These are phyloP conservation scores for Cadophora gregata DNA, from an alignment of 2,329 filamentous ascomycete genomes.

Conservation along the genomic window DNA sequence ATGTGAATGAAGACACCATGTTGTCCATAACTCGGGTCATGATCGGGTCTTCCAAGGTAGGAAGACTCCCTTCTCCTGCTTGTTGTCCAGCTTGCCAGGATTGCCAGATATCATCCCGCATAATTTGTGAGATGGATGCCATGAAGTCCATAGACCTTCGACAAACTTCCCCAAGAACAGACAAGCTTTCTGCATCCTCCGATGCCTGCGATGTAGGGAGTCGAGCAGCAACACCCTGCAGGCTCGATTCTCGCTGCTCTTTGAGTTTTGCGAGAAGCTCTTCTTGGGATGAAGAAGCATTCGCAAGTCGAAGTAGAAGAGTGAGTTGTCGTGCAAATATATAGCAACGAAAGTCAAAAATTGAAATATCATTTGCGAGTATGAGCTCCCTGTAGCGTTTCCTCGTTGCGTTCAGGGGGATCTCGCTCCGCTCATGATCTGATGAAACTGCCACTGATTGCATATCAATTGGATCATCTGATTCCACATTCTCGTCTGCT, in stretches of 20 bases:
- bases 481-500: conserved; percentile 45
- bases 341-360: conserved; percentile 95
- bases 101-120: conserved; percentile 78
- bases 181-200: conserved; percentile 74
- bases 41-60: conserved; percentile 43
- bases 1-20: conserved; percentile 78
- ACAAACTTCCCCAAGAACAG: conserved; percentile 85
- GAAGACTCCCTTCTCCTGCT: conserved; percentile 43
- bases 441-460: conserved; percentile 51
- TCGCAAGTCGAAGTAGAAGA: conserved; percentile 82
- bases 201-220: conserved; percentile 53
- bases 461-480: conserved; percentile 55
- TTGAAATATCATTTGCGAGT: conserved; percentile 89
- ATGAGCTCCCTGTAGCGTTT: conserved; percentile 94
- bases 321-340: conserved; percentile 89
- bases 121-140: conserved; percentile 76
- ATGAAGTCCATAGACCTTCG: conserved; percentile 84
- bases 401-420: conserved; percentile 66
- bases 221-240: conserved; percentile 62
- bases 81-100: conserved; percentile 50
- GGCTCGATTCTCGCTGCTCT: conserved; percentile 64
- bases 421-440: conserved; percentile 55
- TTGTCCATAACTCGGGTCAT: conserved; percentile 69
- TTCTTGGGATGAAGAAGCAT: conserved; percentile 67
- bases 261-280: conserved; percentile 67